Base-by-base conservation (phyloP, 1,284 basidiomycete genomes). In the Malassezia dermatis region DNA sequence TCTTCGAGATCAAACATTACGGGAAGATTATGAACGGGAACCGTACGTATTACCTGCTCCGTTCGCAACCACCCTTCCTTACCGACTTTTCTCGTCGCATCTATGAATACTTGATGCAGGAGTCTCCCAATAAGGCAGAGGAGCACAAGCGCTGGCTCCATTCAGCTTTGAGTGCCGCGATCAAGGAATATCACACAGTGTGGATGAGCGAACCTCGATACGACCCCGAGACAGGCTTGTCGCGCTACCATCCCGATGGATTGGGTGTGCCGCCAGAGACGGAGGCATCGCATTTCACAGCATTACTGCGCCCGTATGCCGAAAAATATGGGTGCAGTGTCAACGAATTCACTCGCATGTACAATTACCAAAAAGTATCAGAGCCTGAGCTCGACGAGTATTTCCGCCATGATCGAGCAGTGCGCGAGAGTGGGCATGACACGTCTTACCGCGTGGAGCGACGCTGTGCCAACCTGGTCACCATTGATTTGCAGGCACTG, bases 71-170 rank as follows among this genome's bases (percentile, higher is more conserved):
- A 28, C 93, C 93, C 0, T 98, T 98, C 84, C 80, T 98, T 46
- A 98, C 93, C 54, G 94, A 98, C 77, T 89, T 96, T 84, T 89
- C 91, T 0, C 80, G 96, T 30, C 94, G 96, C 75, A 93, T 96
- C 73, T 98, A 88, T 79, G 26, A 32, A 5, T 28, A 30, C 12
- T 6, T 51, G 42, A 31, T 45, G 17, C 13, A 23, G 4, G 39
- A 37, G n/a, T 28, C 30, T 8, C 40, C 39, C 7, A 27, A 42
- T 24, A n/a, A 31, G 11, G 27, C 23, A 8, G 34, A 83, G 31
- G 83, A 69, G 41, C 94, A 95, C 78, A 86, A 86, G 44, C 78
- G 79, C 45, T 98, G 91, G 90, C 81, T 98, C 49, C 93, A 89
- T 76, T 84, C 85, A 19, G 91, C 90, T 2, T 94, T 98, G 59